A percentile compares a stretch with the other conserved stretches of the same genome.
Conservation (phyloP, 495 filamentous ascomycete genomes). For the Daldinia vernicosa region DNA sequence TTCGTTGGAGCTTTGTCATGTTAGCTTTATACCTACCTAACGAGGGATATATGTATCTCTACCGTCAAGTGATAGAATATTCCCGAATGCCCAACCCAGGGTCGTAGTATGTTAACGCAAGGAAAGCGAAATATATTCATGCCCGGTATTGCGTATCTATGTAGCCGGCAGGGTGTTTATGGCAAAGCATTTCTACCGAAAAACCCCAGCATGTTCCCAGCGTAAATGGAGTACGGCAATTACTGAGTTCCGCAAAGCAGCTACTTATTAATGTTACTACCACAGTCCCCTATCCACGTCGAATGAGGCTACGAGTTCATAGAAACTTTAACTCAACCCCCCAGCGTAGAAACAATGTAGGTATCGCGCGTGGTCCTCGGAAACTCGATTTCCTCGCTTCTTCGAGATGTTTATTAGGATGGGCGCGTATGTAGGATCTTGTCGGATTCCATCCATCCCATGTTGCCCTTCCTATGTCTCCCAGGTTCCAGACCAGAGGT, state of each 20-base stretch:
- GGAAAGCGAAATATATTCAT: conserved; percentile 5
- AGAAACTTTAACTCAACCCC: conserved; percentile 34
- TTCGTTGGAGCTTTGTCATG: too few species aligned
- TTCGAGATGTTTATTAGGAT: background rate
- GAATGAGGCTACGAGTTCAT: background rate
- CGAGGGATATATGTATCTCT: conserved; percentile 8
- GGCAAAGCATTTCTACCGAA: background rate
- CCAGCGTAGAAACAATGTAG: background rate
- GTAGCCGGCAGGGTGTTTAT: background rate
- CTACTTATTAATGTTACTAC: conserved; percentile 11
- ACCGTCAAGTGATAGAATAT: conserved; percentile 1
- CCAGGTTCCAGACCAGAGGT: conserved; percentile 13
- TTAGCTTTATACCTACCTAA: background rate
- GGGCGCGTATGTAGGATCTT: conserved; percentile 7
- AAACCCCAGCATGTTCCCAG: background rate
- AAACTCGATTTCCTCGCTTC: background rate
- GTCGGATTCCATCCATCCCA: background rate
- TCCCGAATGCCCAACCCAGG: background rate
- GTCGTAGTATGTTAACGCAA: conserved; percentile 17
- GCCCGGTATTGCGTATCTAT: background rate
- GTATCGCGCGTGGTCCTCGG: background rate
- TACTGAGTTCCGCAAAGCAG: background rate
- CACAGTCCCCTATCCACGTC: conserved; percentile 1
- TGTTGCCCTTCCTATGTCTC: background rate
- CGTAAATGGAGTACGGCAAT: background rate